A percentile compares a stretch with the other conserved stretches of the same genome.
phyloP scores from a whole-genome alignment of 2,329 filamentous ascomycete species.

The Incumbomyces lentus region DNA sequence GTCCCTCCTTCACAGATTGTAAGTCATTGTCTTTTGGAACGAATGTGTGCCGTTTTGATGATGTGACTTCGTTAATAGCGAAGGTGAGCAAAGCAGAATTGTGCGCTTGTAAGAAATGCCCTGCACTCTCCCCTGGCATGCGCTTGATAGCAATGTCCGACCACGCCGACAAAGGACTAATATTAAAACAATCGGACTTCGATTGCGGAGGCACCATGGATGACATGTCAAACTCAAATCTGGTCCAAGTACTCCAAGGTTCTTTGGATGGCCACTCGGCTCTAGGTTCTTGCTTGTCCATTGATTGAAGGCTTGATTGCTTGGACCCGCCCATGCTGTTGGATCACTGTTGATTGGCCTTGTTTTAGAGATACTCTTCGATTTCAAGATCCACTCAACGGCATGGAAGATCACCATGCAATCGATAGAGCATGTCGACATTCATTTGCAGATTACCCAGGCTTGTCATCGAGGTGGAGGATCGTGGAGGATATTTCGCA shows the following conservation, averaged over 20 bases:
- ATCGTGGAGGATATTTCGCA: too few relatives aligned
- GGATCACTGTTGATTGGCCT: not conserved
- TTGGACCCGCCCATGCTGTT: not conserved
- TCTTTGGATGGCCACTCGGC: not conserved
- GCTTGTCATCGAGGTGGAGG: too few relatives aligned
- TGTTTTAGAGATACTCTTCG: not conserved
- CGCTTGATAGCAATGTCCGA: not conserved
- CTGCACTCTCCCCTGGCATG: not conserved
- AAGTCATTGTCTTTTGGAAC: not conserved
- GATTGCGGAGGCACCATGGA: not conserved
- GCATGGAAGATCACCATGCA: not conserved
- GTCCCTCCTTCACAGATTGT: constrained; percentile 1
- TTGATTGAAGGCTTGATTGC: constrained; percentile 1
- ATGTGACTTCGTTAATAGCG: not conserved
- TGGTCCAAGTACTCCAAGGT: not conserved
- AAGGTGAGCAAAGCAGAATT: constrained; percentile 5
- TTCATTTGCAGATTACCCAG: too few relatives aligned
- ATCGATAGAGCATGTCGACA: constrained; percentile 3
- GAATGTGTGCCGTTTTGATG: not conserved
- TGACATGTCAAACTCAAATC: constrained; percentile 1
- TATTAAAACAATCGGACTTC: not conserved
- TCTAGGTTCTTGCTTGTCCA: too few relatives aligned
- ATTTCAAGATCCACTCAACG: not conserved
- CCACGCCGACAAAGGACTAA: not conserved
- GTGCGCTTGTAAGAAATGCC: not conserved